These are phyloP conservation scores for Tolypocladium endophyticum DNA, from an alignment of 2,329 filamentous ascomycete genomes.

Conservation along the genomic window DNA sequence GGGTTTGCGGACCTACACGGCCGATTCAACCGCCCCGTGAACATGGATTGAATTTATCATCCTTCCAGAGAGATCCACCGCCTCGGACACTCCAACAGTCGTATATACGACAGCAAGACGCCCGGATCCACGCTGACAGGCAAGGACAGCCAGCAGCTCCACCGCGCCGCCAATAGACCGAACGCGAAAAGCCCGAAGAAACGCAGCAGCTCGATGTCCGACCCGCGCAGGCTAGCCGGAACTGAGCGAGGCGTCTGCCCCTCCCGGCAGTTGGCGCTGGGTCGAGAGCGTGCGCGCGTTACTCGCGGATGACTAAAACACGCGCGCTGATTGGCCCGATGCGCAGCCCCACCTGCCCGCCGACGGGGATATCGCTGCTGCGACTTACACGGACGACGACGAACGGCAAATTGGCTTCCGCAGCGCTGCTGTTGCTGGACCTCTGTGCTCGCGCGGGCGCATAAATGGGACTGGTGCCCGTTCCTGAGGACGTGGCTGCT, in stretches of 20 bases:
- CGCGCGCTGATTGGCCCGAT: conserved; percentile 16
- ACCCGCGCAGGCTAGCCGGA: not conserved
- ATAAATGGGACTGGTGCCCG: not conserved
- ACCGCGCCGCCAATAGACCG: not conserved
- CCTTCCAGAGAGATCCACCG: not conserved
- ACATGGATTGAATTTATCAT: not conserved
- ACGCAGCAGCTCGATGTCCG: not conserved
- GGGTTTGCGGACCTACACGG: not conserved
- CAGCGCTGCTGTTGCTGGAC: not conserved
- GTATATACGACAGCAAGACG: not conserved
- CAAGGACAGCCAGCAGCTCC: not conserved
- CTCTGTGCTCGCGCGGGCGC: not conserved
- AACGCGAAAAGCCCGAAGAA: not conserved
- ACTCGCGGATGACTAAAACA: conserved; percentile 22
- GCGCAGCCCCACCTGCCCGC: not conserved
- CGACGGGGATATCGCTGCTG: not conserved
- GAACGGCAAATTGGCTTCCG: not conserved
- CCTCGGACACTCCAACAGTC: not conserved
- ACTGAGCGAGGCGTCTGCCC: not conserved
- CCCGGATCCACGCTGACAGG: not conserved
- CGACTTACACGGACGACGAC: not conserved
- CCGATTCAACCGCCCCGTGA: not conserved
- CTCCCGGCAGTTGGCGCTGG: no score
- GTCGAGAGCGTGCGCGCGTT: no score
- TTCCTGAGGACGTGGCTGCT: not conserved